Evolutionary conservation across 805 yeast genomes (phyloP).

Genomic region (Pichia thaimueangensis): DNA sequence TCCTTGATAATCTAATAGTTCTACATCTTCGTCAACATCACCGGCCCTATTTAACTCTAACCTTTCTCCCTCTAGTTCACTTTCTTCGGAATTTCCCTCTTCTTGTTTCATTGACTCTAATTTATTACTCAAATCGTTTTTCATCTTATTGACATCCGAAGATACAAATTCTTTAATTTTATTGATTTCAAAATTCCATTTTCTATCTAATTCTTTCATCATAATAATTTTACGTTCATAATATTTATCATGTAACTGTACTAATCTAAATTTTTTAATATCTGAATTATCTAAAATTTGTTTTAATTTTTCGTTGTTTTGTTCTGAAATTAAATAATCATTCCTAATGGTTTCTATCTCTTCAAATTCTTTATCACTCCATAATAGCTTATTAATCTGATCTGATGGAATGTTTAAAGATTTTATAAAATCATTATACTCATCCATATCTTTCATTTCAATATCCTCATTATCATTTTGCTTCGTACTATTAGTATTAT

Average conservation of each 20-base stretch:
- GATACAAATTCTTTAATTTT: conserved; percentile 20
- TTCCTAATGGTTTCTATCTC: conserved; percentile 12
- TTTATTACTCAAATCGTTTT: conserved; percentile 6
- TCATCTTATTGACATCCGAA: conserved; percentile 18
- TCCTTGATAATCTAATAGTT: not conserved
- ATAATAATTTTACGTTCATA: conserved; percentile 20
- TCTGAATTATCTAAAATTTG: conserved; percentile 19
- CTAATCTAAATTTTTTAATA: conserved; percentile 24
- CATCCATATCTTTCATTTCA: not conserved
- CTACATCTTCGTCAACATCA: conserved; percentile 6
- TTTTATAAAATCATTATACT: not conserved
- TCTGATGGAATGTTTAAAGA: conserved; percentile 1
- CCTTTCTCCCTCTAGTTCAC: conserved; percentile 11
- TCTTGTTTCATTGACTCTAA: conserved; percentile 15
- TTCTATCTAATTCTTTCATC: conserved; percentile 20
- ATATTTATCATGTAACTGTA: conserved; percentile 23
- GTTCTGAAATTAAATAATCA: conserved; percentile 14
- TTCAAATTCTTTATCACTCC: conserved; percentile 2
- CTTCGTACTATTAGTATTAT: conserved; percentile 6
- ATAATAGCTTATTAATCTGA: conserved; percentile 3
- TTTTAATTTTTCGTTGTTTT: conserved; percentile 18
- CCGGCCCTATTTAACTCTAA: not conserved
- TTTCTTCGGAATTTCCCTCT: conserved; percentile 10
- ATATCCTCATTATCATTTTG: conserved; percentile 11
- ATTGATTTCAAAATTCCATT: conserved; percentile 25